Evolutionary conservation across 176 grass and related monocot genomes (phyloP).

Genomic region (Phyllostachys edulis): DNA sequence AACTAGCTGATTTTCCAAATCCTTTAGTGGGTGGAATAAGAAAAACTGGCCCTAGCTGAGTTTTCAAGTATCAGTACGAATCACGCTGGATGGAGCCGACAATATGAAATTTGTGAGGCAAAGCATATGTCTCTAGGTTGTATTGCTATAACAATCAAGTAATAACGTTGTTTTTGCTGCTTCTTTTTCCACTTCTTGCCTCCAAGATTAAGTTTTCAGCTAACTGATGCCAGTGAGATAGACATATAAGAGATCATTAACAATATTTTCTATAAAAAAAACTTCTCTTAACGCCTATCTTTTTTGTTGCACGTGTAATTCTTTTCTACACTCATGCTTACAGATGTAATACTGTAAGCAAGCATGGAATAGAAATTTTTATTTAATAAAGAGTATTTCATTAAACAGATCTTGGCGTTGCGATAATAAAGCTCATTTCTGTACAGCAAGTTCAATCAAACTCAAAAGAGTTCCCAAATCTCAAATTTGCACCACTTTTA

Average conservation of each 20-base stretch:
- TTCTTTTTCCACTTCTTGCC: neutral
- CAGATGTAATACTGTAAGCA: neutral
- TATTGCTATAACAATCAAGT: neutral
- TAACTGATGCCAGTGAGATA: neutral
- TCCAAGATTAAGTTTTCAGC: neutral
- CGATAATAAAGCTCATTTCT: neutral
- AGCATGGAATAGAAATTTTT: neutral
- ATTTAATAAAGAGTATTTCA: neutral
- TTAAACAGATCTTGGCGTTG: neutral
- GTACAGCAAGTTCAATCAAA: neutral
- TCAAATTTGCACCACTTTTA: neutral
- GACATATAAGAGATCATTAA: neutral
- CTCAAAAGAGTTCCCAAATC: neutral
- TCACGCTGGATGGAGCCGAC: neutral
- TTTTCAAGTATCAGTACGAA: neutral
- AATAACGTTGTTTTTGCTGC: neutral
- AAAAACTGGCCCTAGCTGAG: neutral
- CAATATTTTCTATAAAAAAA: neutral
- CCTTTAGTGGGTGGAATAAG: neutral
- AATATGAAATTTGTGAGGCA: neutral
- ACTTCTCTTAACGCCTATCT: neutral
- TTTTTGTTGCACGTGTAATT: neutral
- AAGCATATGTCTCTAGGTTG: neutral
- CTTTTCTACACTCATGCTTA: neutral
- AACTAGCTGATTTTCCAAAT: neutral